Conservation (phyloP, 2,329 filamentous ascomycete species). For the Dactylella cylindrospora region DNA sequence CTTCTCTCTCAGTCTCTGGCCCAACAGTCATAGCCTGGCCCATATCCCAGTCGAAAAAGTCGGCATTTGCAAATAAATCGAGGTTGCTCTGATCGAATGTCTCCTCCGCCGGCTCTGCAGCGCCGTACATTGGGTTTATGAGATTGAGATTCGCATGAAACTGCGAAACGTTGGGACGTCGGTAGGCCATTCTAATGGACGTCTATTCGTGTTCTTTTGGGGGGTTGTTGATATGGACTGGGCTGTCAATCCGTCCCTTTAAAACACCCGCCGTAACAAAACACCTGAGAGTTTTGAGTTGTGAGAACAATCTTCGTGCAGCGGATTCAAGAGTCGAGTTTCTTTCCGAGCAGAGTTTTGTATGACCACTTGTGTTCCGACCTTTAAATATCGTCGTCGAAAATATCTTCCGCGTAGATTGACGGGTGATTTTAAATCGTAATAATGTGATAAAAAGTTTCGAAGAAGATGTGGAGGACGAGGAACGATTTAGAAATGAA, state of each 20-base stretch:
- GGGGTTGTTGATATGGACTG: not conserved
- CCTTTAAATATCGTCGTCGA: too few relatives aligned
- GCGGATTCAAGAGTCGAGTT: too few relatives aligned
- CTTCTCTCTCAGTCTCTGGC: slow-evolving; percentile 41
- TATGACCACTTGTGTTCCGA: too few relatives aligned
- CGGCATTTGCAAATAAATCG: slow-evolving; percentile 76
- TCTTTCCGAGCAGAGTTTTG: too few relatives aligned
- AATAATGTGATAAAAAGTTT: too few relatives aligned
- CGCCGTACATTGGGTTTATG: slow-evolving; percentile 41
- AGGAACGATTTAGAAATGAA: not conserved
- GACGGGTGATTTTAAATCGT: too few relatives aligned
- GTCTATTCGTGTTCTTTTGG: not conserved
- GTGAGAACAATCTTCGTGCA: too few relatives aligned
- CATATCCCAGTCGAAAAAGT: slow-evolving; percentile 77
- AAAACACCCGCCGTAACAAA: too few relatives aligned
- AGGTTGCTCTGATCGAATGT: slow-evolving; percentile 68
- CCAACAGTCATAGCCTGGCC: slow-evolving; percentile 57
- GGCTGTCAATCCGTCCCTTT: too few relatives aligned
- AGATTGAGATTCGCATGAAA: slow-evolving; percentile 41
- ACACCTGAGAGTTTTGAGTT: too few relatives aligned
- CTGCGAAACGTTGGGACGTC: slow-evolving; percentile 31
- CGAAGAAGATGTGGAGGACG: not conserved
- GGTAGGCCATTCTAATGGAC: slow-evolving; percentile 8
- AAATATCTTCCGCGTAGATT: too few relatives aligned
- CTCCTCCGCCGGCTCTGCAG: slow-evolving; percentile 55